Conservation (phyloP, 2,329 filamentous ascomycete species). For the Pestalotiopsis fici region DNA sequence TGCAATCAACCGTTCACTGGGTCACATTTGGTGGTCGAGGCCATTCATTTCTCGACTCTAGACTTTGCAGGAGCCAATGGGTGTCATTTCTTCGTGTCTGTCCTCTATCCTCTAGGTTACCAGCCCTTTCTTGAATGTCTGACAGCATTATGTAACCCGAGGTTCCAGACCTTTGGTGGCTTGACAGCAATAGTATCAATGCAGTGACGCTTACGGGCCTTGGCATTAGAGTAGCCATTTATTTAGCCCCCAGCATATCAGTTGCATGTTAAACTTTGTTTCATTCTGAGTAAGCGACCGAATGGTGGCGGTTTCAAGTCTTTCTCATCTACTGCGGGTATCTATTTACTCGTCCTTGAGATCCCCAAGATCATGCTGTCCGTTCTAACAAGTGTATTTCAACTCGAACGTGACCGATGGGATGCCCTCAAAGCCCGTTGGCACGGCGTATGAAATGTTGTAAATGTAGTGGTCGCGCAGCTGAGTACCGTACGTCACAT, state of each 20-base stretch:
- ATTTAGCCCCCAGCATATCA: not conserved
- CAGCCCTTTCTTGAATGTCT: not conserved
- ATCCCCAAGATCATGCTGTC: not conserved
- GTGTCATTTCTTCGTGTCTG: not conserved
- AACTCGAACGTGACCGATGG: constrained; percentile 36
- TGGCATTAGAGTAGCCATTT: not conserved
- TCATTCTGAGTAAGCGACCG: not conserved
- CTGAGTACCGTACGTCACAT: constrained; percentile 35
- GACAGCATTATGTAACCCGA: not conserved
- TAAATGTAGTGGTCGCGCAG: constrained; percentile 44
- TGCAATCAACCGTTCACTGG: not conserved
- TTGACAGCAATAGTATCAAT: no score
- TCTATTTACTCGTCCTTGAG: not conserved
- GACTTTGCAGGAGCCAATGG: not conserved
- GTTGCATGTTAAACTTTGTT: not conserved
- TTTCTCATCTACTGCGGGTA: not conserved
- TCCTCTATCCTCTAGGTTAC: not conserved
- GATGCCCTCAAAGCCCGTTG: constrained; percentile 36
- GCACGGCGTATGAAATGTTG: constrained; percentile 47
- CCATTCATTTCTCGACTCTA: not conserved
- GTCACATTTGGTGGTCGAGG: no score
- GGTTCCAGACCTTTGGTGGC: not conserved
- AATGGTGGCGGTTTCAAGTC: not conserved
- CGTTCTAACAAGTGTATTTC: constrained; percentile 25
- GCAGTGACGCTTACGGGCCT: no score